Base-by-base conservation (phyloP, 2,329 filamentous ascomycete genomes). In the Gyromitra esculenta region DNA sequence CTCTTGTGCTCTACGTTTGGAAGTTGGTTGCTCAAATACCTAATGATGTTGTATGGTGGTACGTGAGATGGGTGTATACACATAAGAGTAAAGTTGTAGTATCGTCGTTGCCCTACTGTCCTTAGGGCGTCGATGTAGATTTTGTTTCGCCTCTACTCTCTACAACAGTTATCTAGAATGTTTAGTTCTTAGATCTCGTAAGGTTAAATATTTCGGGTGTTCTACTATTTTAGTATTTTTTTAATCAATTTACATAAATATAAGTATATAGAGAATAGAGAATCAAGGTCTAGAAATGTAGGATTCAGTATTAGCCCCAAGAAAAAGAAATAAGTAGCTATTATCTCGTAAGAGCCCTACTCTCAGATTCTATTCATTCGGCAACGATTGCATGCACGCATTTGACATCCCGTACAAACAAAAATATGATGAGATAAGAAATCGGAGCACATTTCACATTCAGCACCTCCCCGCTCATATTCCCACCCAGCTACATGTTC, bases 301-400 rank as follows among this genome's bases (percentile, higher is more conserved):
- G 0, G 5, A 25, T 1, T 9, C n/a, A 21, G n/a, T 8, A 21
- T 9, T 21, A 18, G 5, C 43, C 15, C 15, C 43, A 13, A 45
- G 41, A 9, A 31, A 54, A 13, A n/a, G 5, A 31, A 57, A 11
- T n/a, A n/a, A 31, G 2, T 13, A 13, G 15, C 8, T 57, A 37
- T n/a, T 43, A 15, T 48, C 5, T 25, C 48, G 5, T n/a, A 43
- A 18, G 21, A 21, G 13, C 25, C 13, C 11, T 13, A 1, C 60
- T 43, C 45, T 59, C 48, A 78, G 25, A 78, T 73, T 41, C 77
- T 77, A 31, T 75, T 78, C 25, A 11, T 72, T 54, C 77, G 76
- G 54, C 78, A 79, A 39, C 48, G 41, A 21, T 66, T 75, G 37
- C 78, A 79, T 21, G 62, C 77, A 9, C 54, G 56, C 35, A 79